Evolutionary conservation across 768 basidiomycete species (phyloP).

Genomic region (Calocybe cyanea): DNA sequence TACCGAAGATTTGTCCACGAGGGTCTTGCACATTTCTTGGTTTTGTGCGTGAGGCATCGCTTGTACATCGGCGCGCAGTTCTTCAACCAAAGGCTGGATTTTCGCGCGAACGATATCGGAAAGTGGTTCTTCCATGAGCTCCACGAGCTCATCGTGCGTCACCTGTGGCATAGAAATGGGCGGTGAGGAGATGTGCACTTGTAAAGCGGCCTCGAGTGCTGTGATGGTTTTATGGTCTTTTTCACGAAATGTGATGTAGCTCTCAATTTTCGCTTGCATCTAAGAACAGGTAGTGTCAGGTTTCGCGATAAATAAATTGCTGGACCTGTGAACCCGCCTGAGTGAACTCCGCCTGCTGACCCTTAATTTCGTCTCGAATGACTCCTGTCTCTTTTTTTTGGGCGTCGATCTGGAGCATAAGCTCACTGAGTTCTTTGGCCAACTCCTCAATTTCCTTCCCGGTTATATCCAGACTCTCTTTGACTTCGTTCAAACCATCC

Average conservation of each 20-base stretch:
- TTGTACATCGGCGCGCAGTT: constrained; percentile 19
- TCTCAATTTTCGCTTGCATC: constrained; percentile 19
- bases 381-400: constrained; percentile 7
- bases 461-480: constrained; percentile 15
- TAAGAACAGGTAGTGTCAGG: constrained; percentile 3
- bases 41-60: constrained; percentile 19
- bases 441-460: constrained; percentile 19
- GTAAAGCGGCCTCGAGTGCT: constrained; percentile 22
- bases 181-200: constrained; percentile 16
- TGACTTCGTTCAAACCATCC: constrained; percentile 4
- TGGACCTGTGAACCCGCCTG: constrained; percentile 7
- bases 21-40: constrained; percentile 19
- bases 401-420: constrained; percentile 13
- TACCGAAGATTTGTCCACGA: constrained; percentile 22
- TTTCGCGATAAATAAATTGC: not conserved
- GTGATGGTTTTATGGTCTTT: constrained; percentile 18
- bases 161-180: constrained; percentile 15
- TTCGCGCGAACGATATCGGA: constrained; percentile 19
- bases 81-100: constrained; percentile 21
- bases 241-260: constrained; percentile 11
- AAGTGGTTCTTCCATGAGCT: constrained; percentile 22
- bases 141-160: constrained; percentile 21
- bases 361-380: constrained; percentile 4
- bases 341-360: constrained; percentile 8
- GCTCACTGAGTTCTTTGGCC: constrained; percentile 15